Evolutionary conservation across 2,329 filamentous ascomycete genomes (phyloP).

Genomic region (Pestalotiopsis sp.): DNA sequence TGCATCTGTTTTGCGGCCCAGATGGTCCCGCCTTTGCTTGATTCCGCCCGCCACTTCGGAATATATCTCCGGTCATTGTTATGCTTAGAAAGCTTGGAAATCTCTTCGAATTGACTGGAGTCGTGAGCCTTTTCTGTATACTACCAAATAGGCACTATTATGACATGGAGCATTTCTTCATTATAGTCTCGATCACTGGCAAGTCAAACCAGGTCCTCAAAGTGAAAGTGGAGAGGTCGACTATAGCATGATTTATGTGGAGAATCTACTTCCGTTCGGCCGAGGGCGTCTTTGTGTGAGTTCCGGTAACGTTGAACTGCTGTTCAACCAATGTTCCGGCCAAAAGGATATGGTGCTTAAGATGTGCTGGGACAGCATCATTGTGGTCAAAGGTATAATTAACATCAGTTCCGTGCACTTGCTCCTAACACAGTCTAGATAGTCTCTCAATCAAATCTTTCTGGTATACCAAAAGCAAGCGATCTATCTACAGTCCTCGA

Average conservation of each 20-base stretch:
- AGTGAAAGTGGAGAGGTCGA: not conserved
- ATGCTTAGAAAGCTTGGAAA: not conserved
- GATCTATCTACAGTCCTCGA: conserved; percentile 7
- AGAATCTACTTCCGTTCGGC: not conserved
- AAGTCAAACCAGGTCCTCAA: not conserved
- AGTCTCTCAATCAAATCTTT: not conserved
- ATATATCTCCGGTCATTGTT: not conserved
- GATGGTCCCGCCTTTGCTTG: not conserved
- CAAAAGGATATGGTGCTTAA: not conserved
- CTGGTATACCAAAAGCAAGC: not conserved
- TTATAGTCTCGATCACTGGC: not conserved
- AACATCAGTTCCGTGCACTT: too few species aligned
- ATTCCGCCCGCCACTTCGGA: not conserved
- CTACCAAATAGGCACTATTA: too few species aligned
- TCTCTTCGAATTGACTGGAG: too few species aligned
- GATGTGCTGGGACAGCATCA: not conserved
- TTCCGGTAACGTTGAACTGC: not conserved
- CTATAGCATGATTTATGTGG: not conserved
- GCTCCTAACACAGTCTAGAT: too few species aligned
- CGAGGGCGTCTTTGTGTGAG: not conserved
- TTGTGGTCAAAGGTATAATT: too few species aligned
- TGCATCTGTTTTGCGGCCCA: not conserved
- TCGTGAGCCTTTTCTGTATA: too few species aligned
- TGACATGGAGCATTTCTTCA: too few species aligned
- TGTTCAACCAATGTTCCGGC: not conserved